Conservation (phyloP, 176 grass and related monocot genomes). For the Otatea glauca region DNA sequence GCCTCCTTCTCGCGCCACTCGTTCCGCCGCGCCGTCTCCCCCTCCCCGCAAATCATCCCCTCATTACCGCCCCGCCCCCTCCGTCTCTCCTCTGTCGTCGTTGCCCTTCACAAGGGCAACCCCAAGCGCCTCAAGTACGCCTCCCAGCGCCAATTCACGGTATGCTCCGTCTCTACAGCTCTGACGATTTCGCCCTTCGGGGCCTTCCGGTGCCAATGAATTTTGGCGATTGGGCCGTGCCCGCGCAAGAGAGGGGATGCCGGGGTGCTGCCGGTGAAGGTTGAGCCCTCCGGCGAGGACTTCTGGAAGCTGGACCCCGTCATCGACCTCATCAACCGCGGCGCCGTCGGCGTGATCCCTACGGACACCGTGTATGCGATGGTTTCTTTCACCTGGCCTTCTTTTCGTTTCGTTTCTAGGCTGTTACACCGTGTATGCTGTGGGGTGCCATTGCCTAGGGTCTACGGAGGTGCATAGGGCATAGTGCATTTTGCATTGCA, state of each 20-base stretch:
- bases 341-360: slow-evolving; percentile 81
- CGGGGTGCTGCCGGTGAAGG: slow-evolving; percentile 67
- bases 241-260: slow-evolving; percentile 65
- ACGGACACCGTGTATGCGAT: slow-evolving; percentile 88
- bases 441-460: not conserved
- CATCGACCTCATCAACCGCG: slow-evolving; percentile 73
- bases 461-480: not conserved
- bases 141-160: slow-evolving; percentile 72
- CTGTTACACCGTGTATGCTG: not conserved
- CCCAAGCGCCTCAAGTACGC: slow-evolving; percentile 89
- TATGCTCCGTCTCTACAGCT: slow-evolving; percentile 3
- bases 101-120: slow-evolving; percentile 80
- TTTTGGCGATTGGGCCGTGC: not conserved
- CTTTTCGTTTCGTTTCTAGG: not conserved
- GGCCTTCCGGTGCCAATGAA: not conserved
- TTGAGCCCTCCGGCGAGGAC: slow-evolving; percentile 70
- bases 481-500: slow-evolving; percentile 11
- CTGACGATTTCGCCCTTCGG: not conserved
- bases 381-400: not conserved
- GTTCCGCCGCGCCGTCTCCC: slow-evolving; percentile 41
- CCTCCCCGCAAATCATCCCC: slow-evolving; percentile 25
- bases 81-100: slow-evolving; percentile 35
- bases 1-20: not conserved
- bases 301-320: slow-evolving; percentile 83
- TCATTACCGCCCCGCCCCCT: not conserved